Base-by-base conservation (phyloP, 768 basidiomycete genomes). In the Phylloporus sp. region DNA sequence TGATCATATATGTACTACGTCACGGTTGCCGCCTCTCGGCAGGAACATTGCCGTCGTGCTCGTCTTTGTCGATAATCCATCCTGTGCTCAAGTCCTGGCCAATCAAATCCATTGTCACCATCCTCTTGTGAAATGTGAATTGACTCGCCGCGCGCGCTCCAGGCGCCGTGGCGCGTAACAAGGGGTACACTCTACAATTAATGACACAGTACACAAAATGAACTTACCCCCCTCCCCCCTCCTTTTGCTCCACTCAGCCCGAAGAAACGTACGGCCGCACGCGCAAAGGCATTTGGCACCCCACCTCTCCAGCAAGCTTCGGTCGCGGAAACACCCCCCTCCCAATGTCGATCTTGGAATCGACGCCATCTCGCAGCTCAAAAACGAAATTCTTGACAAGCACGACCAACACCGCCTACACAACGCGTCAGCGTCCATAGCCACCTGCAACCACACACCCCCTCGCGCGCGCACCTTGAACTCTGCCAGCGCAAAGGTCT, bases 401-500 rank as follows among this genome's bases (percentile, higher is more conserved):
- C 9, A 74, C 68, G 1, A 63, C 65, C 1, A 77, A 58, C 0
- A 72, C 69, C 10, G 71, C 66, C 75, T 77, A 44, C 11, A 46
- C 31, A 32, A 0, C 9, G 3, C 7, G 9, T 42, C n/a, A 40
- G 13, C 9, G 11, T 28, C 28, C 6, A 11, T 3, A 9, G 21
- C 21, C 17, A n/a, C n/a, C n/a, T n/a, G n/a, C n/a, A n/a, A n/a
- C 13, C n/a, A 22, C 29, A 22, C 7, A 22, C 9, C 3, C 31
- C 5, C 2, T 6, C 0, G n/a, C n/a, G n/a, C 2, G 49, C 55
- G 13, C 22, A 62, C 65, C 56, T 66, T 66, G 49, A 66, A 52
- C 39, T 65, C 64, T 0, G 56, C 39, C 20, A 79, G 46, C 1
- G 77, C 77, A 54, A 80, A 78, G 11, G 60, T 50, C 46, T 69